phyloP scores from a whole-genome alignment of 140 eudicot species.

The Ambrosia hybrid region DNA sequence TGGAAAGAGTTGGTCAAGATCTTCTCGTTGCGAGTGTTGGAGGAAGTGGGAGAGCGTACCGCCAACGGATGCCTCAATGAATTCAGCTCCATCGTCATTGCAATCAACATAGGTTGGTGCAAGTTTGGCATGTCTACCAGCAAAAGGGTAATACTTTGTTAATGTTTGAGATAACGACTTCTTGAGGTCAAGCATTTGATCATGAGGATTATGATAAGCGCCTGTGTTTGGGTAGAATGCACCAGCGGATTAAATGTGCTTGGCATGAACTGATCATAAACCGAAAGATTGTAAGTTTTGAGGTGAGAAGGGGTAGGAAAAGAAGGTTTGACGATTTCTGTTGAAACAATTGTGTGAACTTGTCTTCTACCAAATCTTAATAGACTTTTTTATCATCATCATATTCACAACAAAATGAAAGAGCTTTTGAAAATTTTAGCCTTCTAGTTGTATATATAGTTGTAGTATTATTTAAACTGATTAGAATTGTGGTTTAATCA shows the following conservation, averaged over 20 bases:
- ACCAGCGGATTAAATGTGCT: neutral
- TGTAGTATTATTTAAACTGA: neutral
- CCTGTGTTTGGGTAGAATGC: neutral
- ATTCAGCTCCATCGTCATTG: neutral
- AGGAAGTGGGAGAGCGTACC: neutral
- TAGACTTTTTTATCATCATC: neutral
- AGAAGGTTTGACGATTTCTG: neutral
- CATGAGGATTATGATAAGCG: neutral
- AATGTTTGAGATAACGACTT: neutral
- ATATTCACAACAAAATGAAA: neutral
- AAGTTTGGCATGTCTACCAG: neutral
- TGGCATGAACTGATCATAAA: neutral
- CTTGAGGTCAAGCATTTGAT: constrained; percentile 11
- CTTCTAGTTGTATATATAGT: neutral
- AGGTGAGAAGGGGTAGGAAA: neutral
- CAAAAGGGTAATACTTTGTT: neutral
- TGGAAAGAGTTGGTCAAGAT: neutral
- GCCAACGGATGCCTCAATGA: neutral
- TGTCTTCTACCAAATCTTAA: neutral
- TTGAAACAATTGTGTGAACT: neutral
- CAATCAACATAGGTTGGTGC: neutral
- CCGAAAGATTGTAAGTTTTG: constrained; percentile 11
- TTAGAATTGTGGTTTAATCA: too few species aligned
- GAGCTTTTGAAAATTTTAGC: neutral
- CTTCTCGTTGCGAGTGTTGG: neutral